A percentile compares a stretch with the other conserved stretches of the same genome.
Conservation (phyloP, 495 filamentous ascomycete species). For the Xanthoparmelia taractica region DNA sequence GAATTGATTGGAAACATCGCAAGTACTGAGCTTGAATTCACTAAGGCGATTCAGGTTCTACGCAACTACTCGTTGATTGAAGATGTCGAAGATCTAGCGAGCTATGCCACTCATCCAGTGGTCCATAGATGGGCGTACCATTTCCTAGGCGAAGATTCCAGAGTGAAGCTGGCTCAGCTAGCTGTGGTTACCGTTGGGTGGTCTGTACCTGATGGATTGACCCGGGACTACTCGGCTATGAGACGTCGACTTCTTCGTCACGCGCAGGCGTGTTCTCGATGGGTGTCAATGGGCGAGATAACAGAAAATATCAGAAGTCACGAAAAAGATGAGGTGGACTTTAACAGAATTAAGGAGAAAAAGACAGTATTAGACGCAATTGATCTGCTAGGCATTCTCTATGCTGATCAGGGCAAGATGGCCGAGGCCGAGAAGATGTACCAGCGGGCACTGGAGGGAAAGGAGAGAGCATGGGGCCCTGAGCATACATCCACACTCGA, state of each 20-base stretch:
- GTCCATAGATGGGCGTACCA: slow-evolving; percentile 29
- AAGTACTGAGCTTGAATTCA: too few relatives aligned
- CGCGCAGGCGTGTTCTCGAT: slow-evolving; percentile 7
- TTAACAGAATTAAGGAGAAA: too few relatives aligned
- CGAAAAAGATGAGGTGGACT: too few relatives aligned
- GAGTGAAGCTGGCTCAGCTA: neutral
- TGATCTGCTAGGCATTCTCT: neutral
- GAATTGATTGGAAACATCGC: too few relatives aligned
- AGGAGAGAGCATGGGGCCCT: too few relatives aligned
- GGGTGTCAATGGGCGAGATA: slow-evolving; percentile 4
- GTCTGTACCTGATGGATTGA: too few relatives aligned
- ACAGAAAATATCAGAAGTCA: neutral
- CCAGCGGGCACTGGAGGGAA: too few relatives aligned
- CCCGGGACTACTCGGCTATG: slow-evolving; percentile 2
- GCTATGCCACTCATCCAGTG: slow-evolving; percentile 32
- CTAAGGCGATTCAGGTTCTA: slow-evolving; percentile 17
- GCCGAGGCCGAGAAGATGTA: too few relatives aligned
- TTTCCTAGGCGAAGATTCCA: neutral
- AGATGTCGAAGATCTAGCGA: slow-evolving; percentile 21
- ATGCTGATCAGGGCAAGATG: too few relatives aligned
- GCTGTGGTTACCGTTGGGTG: too few relatives aligned
- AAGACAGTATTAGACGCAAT: too few relatives aligned
- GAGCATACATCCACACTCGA: too few relatives aligned
- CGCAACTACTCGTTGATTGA: slow-evolving; percentile 32
- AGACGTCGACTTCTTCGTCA: slow-evolving; percentile 12